Evolutionary conservation across 129 eudicot genomes (phyloP), one percentile per base, ranked within the genome.

Genomic region (Flaveria brownii): DNA sequence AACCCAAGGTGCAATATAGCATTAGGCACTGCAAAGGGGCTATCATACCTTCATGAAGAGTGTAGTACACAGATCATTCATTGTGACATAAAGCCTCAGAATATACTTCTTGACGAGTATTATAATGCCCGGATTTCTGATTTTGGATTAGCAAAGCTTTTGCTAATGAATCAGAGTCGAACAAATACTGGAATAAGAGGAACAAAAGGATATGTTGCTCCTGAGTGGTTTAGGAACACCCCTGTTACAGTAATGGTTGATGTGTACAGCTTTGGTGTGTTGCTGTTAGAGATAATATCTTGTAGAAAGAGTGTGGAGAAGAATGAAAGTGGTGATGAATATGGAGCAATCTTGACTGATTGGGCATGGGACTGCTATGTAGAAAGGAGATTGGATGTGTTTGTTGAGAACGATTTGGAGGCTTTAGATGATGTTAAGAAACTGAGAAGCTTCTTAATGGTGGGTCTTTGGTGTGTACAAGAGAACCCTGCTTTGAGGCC

Each of bases 21-120:
- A 2, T 5, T 77, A n/a, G 92, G 89, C 1, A 49, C 73, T 14
- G 90, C 86, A 0, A 83, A 74, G 68, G 92, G 83, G 9, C 84
- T 88, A 7, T 9, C 62, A 16, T 88, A 85, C 54, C 85, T 85
- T 13, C 93, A 88, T 57, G 88, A 88, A 20, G 90, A 86, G 50
- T 88, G 93, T 75, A 83, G 71, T 69, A 75, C 61, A 5, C 87
- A 85, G 61, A 81, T 88, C 74, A 88, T 85, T 55, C 92, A 88
- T 60, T 88, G 89, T 59, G 65, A 59, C 65, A 59, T 55, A 18
- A 55, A 55, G 62, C 62, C 28, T 55, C 26, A 55, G 28, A 55
- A 55, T 18, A 55, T 55, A 18, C 62, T 55, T 55, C 26, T 17
- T 7, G 62, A 55, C 10, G 62, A 55, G 28, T 55, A 55, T 17